Conservation (phyloP, 2,329 filamentous ascomycete genomes). For the Purpureocillium lavendulum region DNA sequence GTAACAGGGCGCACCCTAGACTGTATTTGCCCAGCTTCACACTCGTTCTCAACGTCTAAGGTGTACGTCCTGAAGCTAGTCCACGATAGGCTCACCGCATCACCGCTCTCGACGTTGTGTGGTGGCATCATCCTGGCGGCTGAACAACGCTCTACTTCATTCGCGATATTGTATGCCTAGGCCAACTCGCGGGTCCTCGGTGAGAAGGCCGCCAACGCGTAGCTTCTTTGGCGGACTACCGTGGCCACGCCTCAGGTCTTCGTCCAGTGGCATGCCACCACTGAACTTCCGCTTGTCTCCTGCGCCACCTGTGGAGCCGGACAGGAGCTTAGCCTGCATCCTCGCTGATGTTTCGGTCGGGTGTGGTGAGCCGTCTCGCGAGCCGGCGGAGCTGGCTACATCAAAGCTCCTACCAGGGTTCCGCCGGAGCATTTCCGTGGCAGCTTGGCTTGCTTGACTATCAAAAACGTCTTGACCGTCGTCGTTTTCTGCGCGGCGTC, state of each 20-base stretch:
- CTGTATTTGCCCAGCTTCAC: no score
- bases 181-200: conserved; percentile 34
- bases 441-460: conserved; percentile 70
- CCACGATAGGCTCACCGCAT: no score
- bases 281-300: conserved; percentile 45
- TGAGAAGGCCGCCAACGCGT: conserved; percentile 29
- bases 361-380: conserved; percentile 34
- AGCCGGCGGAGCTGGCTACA: conserved; percentile 32
- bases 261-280: conserved; percentile 21
- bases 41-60: no score
- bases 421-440: conserved; percentile 64
- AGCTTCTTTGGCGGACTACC: conserved; percentile 45
- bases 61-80: no score
- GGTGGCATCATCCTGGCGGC: no score
- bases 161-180: conserved; percentile 43
- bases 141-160: conserved; percentile 2
- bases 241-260: conserved; percentile 23
- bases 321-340: conserved; percentile 43
- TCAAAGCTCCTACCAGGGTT: conserved; percentile 46
- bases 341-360: conserved; percentile 34
- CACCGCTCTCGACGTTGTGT: no score
- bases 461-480: conserved; percentile 49
- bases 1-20: no score
- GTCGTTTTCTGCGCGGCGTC: conserved; percentile 6
- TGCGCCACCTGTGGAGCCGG: conserved; percentile 32